Evolutionary conservation across 2,329 filamentous ascomycete genomes (phyloP), one percentile per base, ranked within the genome.

Genomic region (Metarhizium rileyi): DNA sequence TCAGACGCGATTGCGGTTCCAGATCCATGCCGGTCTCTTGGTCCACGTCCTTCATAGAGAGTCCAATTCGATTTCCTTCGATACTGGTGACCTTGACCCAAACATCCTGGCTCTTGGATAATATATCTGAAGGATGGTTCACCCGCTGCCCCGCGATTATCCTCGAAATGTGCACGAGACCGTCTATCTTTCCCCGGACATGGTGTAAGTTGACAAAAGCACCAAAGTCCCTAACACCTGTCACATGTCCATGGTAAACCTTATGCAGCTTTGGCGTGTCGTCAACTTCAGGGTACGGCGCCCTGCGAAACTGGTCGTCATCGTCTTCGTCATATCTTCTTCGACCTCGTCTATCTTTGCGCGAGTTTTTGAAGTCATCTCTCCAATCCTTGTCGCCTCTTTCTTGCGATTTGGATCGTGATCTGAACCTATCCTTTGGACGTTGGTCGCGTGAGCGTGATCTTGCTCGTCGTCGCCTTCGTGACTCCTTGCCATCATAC

Each of bases 1-100:
- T 83, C 60, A 97, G 80, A 44, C 86, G 77, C 51, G 79, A 78
- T 55, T 90, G 83, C 0, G 90, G 89, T 27, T 84, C 81, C 36
- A 95, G 70, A 61, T 98, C 93, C 61, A 81, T 78, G 5, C 93
- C 93, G 3, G 87, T 90, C 27, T 80, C 77, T 65, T 98, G 93
- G 58, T 98, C 91, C 16, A 96, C 90, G 53, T 96, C 91, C 62
- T 95, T 95, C 90, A 98, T 96, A 0, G 90, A 95, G 5, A 98
- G 70, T 0, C 90, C 90, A 59, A 97, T 84, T 26, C 87, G 79
- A 48, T 75, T 81, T 4, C 86, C 84, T 61, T 97, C 87, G 48
- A 95, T 83, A 62, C 87, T 95, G 60, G 86, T 75, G 23, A 98
- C 85, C 66, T 98, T 98, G 59, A 97, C 88, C 65, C 93, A 95